phyloP scores from a whole-genome alignment of 2,329 filamentous ascomycete genomes.

The Cladophialophora psammophila region DNA sequence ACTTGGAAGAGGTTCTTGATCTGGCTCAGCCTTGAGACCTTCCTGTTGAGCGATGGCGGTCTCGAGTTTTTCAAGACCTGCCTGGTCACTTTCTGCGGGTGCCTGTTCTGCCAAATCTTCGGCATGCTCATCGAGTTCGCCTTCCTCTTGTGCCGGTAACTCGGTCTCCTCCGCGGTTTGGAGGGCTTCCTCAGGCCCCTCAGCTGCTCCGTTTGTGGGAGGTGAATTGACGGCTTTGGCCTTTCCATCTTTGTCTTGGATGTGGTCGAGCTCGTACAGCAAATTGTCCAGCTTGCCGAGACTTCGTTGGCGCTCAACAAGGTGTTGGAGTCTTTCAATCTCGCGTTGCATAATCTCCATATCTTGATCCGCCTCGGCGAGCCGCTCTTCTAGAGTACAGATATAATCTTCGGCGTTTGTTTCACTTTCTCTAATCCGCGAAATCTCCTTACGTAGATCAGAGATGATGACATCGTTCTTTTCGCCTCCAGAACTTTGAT shows the following conservation, averaged over 20 bases:
- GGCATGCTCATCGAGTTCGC: slow-evolving; percentile 37
- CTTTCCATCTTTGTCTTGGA: slow-evolving; percentile 64
- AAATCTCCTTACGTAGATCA: slow-evolving; percentile 90
- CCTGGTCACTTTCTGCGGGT: slow-evolving; percentile 41
- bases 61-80: slow-evolving; percentile 49
- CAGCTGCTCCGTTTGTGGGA: slow-evolving; percentile 47
- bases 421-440: slow-evolving; percentile 87
- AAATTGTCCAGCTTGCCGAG: slow-evolving; percentile 93
- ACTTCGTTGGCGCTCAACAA: slow-evolving; percentile 92
- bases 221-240: slow-evolving; percentile 49
- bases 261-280: slow-evolving; percentile 84
- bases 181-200: slow-evolving; percentile 51
- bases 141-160: slow-evolving; percentile 43
- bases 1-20: slow-evolving; percentile 64
- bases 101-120: slow-evolving; percentile 36
- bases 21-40: slow-evolving; percentile 53
- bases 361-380: slow-evolving; percentile 95
- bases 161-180: slow-evolving; percentile 55
- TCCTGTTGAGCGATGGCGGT: slow-evolving; percentile 42
- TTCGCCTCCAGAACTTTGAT: slow-evolving; percentile 89
- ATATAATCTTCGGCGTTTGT: slow-evolving; percentile 94
- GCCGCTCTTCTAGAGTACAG: slow-evolving; percentile 90
- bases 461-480: slow-evolving; percentile 85
- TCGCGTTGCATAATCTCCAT: slow-evolving; percentile 96
- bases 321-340: slow-evolving; percentile 90